phyloP scores from a whole-genome alignment of 805 yeast species.

The Yarrowia alimentaria region DNA sequence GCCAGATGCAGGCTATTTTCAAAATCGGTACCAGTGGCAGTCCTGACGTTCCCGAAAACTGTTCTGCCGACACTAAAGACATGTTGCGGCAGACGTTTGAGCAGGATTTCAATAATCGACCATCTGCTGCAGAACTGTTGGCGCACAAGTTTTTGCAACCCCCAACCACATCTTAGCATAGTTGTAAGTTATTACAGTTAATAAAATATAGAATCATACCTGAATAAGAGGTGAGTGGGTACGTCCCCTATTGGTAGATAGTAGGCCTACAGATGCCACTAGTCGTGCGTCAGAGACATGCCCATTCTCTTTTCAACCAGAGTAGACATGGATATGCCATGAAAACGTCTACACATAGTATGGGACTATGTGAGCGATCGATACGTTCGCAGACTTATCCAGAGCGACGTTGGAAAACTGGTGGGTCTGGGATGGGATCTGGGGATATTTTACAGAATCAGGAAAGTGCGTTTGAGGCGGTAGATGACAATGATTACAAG shows the following conservation, averaged over 20 bases:
- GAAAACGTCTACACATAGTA: conserved; percentile 83
- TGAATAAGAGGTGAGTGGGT: no score
- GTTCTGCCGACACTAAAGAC: conserved; percentile 63
- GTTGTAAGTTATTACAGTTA: no score
- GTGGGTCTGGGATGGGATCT: conserved; percentile 84
- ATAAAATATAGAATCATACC: no score
- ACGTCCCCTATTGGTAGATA: no score
- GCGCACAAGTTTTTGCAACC: conserved; percentile 52
- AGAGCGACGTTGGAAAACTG: conserved; percentile 82
- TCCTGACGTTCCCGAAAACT: conserved; percentile 70
- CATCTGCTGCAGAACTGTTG: conserved; percentile 67
- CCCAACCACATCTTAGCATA: no score
- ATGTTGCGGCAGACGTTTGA: conserved; percentile 70
- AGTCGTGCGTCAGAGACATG: conserved; percentile 79
- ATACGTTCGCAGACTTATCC: conserved; percentile 81
- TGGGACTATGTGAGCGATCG: conserved; percentile 95
- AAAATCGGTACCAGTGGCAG: conserved; percentile 78
- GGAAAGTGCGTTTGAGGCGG: no score
- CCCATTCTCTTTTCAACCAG: conserved; percentile 71
- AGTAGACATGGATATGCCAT: conserved; percentile 88
- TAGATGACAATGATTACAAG: no score
- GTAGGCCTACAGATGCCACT: no score
- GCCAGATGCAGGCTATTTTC: conserved; percentile 96
- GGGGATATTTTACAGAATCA: no score
- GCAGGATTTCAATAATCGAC: conserved; percentile 68